Evolutionary conservation across 768 basidiomycete genomes (phyloP), one percentile per base, ranked within the genome.

Genomic region (Clitopilus passeckerianus): DNA sequence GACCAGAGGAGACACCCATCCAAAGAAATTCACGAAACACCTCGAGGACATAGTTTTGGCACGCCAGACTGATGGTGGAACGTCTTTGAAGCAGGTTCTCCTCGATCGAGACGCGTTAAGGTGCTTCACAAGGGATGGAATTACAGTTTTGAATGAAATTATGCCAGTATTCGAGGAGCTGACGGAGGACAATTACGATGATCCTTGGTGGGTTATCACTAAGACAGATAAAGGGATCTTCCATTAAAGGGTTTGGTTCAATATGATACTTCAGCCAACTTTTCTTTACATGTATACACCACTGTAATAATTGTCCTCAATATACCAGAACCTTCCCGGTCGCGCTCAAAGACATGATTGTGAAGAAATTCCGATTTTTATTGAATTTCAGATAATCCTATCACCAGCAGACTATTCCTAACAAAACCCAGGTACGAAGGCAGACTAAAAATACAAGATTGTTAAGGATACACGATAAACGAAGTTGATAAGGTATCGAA

Each of bases 131-230:
- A 63, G n/a, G 37, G 14, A 14, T 41, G 37, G n/a, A 2, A 9
- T 56, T 15, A 44, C 44, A 1, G 59, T 53, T 30, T 35, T 57
- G 55, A 20, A 64, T 37, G 41, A 53, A 41, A 8, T 44, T 56
- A 24, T 61, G 63, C 57, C 62, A 6, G 33, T 50, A 57, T 15
- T 71, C 6, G 55, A 65, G 20, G 55, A 63, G 16, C 35, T 74
- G 44, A 56, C 53, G 24, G 37, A 50, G 6, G 60, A 59, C 8
- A 72, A 70, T 50, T 74, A 72, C 53, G 41, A 59, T 8, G 73
- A 75, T 59, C 67, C 65, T 52, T 73, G 72, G 70, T 74, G 73
- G 72, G 67, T 64, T 4, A 64, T 66, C 37, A 59, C 60, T 1
- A 61, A 70, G 30, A 50, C 57, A 30, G 56, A 61, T 35, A 58